A percentile compares a stretch with the other conserved stretches of the same genome.
These are phyloP conservation scores for Pyricularia pennisetigena DNA, from an alignment of 2,329 filamentous ascomycete species.

Conservation along the genomic window DNA sequence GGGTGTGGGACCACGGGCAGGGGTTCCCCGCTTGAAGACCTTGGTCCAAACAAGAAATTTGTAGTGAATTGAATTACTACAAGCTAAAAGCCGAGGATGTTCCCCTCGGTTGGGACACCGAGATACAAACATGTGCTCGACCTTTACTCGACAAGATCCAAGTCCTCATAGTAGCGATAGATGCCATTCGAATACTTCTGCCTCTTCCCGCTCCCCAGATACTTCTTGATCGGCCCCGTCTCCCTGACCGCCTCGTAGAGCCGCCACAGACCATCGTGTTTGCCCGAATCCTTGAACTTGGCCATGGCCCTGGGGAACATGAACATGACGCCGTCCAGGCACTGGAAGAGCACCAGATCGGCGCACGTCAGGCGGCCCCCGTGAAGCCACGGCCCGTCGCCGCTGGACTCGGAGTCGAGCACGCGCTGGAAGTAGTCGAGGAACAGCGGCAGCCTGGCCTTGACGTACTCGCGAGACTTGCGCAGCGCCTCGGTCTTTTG, in stretches of 20 bases:
- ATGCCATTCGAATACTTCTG: slow-evolving; percentile 54
- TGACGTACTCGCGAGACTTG: slow-evolving; percentile 46
- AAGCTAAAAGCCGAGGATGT: not conserved
- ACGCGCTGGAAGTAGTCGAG: slow-evolving; percentile 61
- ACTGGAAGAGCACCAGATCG: slow-evolving; percentile 64
- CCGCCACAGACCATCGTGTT: slow-evolving; percentile 52
- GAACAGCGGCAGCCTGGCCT: slow-evolving; percentile 60
- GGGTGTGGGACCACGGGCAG: not conserved
- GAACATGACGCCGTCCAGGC: slow-evolving; percentile 48
- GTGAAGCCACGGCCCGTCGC: slow-evolving; percentile 33
- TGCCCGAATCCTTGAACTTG: slow-evolving; percentile 39
- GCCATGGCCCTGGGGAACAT: slow-evolving; percentile 61
- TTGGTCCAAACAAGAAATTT: not conserved
- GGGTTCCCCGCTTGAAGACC: not conserved
- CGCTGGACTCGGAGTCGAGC: slow-evolving; percentile 26
- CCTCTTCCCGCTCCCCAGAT: slow-evolving; percentile 56
- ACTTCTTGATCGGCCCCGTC: slow-evolving; percentile 55
- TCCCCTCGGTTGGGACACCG: not conserved
- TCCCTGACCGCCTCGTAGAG: slow-evolving; percentile 55
- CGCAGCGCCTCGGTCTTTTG: slow-evolving; percentile 58
- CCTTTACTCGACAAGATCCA: slow-evolving; percentile 39
- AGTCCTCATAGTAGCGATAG: slow-evolving; percentile 63
- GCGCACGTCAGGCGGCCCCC: slow-evolving; percentile 58
- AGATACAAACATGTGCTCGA: not conserved
- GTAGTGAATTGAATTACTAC: not conserved